A percentile compares a stretch with the other conserved stretches of the same genome.
Evolutionary conservation across 1,284 basidiomycete species (phyloP).

Genomic region (Ceratobasidium sp.): DNA sequence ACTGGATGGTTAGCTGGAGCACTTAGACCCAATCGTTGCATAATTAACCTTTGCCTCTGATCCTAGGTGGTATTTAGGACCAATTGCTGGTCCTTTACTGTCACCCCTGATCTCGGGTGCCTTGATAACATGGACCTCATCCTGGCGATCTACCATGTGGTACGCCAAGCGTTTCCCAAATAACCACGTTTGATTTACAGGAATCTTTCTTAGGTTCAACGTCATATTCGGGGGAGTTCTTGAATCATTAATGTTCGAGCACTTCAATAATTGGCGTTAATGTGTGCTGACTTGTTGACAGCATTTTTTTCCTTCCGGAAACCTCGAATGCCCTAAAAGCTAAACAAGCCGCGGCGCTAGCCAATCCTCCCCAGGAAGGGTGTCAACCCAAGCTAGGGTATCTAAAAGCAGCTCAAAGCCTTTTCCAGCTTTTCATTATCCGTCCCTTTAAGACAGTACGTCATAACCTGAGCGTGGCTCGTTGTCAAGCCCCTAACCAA

Average conservation of each 20-base stretch:
- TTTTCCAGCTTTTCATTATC: slow-evolving; percentile 29
- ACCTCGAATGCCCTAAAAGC: slow-evolving; percentile 44
- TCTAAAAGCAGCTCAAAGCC: neutral
- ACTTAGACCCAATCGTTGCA: too few relatives aligned
- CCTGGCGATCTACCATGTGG: slow-evolving; percentile 36
- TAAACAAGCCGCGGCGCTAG: slow-evolving; percentile 37
- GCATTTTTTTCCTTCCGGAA: slow-evolving; percentile 45
- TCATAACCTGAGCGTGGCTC: neutral
- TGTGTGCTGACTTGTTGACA: slow-evolving; percentile 7
- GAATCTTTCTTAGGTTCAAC: slow-evolving; percentile 10
- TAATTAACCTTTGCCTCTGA: too few relatives aligned
- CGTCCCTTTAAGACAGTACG: slow-evolving; percentile 18
- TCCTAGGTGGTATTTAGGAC: slow-evolving; percentile 45
- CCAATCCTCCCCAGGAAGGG: neutral
- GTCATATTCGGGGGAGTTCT: slow-evolving; percentile 45
- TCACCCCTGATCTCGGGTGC: slow-evolving; percentile 32
- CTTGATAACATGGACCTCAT: slow-evolving; percentile 31
- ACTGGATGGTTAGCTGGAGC: slow-evolving; percentile 41
- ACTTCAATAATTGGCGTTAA: slow-evolving; percentile 27
- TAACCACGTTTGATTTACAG: neutral
- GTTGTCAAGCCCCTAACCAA: neutral
- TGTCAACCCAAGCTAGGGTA: neutral
- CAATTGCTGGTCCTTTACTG: slow-evolving; percentile 44
- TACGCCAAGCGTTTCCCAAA: neutral
- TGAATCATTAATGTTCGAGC: slow-evolving; percentile 41